phyloP scores from a whole-genome alignment of 331 rosid species.

The Saraca asoca region DNA sequence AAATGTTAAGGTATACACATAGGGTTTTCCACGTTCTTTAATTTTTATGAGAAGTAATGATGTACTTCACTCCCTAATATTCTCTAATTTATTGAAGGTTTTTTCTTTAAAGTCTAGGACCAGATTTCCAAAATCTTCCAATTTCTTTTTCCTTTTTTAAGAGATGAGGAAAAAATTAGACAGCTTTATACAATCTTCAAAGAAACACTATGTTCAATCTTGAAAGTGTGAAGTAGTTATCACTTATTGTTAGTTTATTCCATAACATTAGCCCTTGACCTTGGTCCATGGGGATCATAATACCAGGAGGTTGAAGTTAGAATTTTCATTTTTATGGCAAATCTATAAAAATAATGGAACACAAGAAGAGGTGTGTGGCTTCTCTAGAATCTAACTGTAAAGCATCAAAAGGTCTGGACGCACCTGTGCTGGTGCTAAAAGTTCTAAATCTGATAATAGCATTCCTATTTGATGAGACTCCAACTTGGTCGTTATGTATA shows the following conservation, averaged over 20 bases:
- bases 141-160: too few species aligned
- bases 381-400: slow-evolving; percentile 1
- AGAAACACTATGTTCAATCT: neutral
- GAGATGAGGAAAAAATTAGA: too few species aligned
- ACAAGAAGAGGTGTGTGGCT: neutral
- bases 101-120: too few species aligned
- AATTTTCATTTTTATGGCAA: neutral
- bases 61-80: too few species aligned
- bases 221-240: neutral
- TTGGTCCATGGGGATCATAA: neutral
- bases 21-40: too few species aligned
- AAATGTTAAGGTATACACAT: too few species aligned
- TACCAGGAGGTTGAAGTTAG: neutral
- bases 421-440: slow-evolving; percentile 68
- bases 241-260: neutral
- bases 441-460: slow-evolving; percentile 54
- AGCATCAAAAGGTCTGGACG: slow-evolving; percentile 33
- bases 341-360: neutral
- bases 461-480: slow-evolving; percentile 51
- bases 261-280: neutral
- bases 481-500: slow-evolving; percentile 46
- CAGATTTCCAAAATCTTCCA: too few species aligned
- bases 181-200: neutral
- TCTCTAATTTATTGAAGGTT: too few species aligned
- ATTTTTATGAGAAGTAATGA: too few species aligned